These are phyloP conservation scores for Botrytis medusae DNA, from an alignment of 2,329 filamentous ascomycete genomes.

Conservation along the genomic window DNA sequence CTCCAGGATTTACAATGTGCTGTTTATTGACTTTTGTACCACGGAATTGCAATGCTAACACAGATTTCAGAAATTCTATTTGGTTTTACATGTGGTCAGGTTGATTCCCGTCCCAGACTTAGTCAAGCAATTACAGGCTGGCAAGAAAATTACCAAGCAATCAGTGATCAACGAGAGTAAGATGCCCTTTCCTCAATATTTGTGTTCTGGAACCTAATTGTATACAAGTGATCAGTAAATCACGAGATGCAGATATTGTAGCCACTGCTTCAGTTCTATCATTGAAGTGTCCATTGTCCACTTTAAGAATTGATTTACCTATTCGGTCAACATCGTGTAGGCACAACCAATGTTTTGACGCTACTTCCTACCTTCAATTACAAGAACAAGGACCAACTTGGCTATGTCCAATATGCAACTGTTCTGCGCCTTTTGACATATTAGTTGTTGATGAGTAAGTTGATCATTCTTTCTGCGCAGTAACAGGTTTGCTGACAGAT, in stretches of 20 bases:
- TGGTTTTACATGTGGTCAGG: constrained; percentile 74
- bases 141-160: constrained; percentile 74
- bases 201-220: constrained; percentile 11
- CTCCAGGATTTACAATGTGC: constrained; percentile 19
- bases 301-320: constrained; percentile 75
- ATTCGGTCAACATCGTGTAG: constrained; percentile 77
- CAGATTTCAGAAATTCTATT: constrained; percentile 63
- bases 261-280: constrained; percentile 87
- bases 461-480: constrained; percentile 17
- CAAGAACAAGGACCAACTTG: constrained; percentile 97
- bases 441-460: constrained; percentile 84
- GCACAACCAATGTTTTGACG: constrained; percentile 95
- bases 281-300: constrained; percentile 88
- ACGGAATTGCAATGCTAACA: constrained; percentile 4
- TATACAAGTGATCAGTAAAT: constrained; percentile 69
- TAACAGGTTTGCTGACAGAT: constrained; percentile 25
- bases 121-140: constrained; percentile 62
- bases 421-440: constrained; percentile 74
- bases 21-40: not conserved
- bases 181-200: constrained; percentile 37
- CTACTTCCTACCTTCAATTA: constrained; percentile 83
- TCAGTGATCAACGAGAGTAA: constrained; percentile 82
- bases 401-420: constrained; percentile 94
- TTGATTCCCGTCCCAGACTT: constrained; percentile 70
- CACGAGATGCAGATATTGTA: constrained; percentile 84